Percentiles rank a stretch among this genome's conserved stretches.
Conservation (phyloP, 805 yeast species). For the Lipomyces mesembrius region DNA sequence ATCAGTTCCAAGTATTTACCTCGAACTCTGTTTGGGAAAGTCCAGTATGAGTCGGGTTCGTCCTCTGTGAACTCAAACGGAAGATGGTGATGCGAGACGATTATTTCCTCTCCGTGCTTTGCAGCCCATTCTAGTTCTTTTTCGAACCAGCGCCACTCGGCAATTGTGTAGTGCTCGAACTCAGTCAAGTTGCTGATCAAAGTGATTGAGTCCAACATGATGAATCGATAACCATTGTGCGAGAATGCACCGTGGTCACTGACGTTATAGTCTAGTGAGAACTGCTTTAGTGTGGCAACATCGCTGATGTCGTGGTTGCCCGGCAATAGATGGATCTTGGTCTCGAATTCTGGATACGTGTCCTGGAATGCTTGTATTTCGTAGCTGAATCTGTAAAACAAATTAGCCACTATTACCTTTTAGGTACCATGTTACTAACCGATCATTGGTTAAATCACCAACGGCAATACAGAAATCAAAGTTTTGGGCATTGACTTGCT, state of each 20-base stretch:
- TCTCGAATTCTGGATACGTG: constrained; percentile 8
- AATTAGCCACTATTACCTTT: background rate
- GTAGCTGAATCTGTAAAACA: constrained; percentile 1
- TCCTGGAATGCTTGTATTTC: constrained; percentile 13
- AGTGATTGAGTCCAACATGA: constrained; percentile 10
- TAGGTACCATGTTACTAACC: background rate
- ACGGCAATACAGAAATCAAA: constrained; percentile 14
- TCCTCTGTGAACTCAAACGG: constrained; percentile 12
- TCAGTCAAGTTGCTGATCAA: constrained; percentile 13
- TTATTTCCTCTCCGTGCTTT: background rate
- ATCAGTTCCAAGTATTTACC: background rate
- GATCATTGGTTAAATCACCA: constrained; percentile 6
- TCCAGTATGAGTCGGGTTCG: constrained; percentile 11
- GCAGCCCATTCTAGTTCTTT: background rate
- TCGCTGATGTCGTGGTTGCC: constrained; percentile 11
- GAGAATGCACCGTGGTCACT: constrained; percentile 12
- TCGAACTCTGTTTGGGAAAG: constrained; percentile 12
- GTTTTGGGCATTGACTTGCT: constrained; percentile 9
- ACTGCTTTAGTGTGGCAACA: constrained; percentile 9
- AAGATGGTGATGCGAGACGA: constrained; percentile 14
- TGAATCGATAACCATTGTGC: constrained; percentile 10
- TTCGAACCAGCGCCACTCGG: constrained; percentile 10
- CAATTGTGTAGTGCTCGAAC: background rate
- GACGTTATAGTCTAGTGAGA: constrained; percentile 6
- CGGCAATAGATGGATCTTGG: constrained; percentile 11